A percentile compares a stretch with the other conserved stretches of the same genome.
Conservation (phyloP, 495 filamentous ascomycete species). For the Neurospora tetraspora region DNA sequence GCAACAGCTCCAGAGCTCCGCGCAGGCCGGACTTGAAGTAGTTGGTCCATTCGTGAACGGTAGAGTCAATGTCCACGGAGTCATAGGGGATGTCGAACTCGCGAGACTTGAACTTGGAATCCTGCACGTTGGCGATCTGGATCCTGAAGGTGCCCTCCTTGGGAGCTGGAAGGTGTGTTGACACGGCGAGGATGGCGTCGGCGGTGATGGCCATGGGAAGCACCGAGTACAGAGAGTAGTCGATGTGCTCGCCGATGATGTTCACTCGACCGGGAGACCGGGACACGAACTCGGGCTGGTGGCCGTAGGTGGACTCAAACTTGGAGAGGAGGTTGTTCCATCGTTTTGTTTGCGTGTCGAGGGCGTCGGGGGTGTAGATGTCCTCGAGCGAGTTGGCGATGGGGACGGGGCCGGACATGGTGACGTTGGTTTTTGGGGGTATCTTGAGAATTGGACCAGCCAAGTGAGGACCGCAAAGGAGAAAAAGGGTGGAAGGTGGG, state of each 20-base stretch:
- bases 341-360: constrained; percentile 47
- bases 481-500: neutral
- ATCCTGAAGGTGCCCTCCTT: constrained; percentile 29
- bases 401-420: constrained; percentile 51
- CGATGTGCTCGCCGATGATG: constrained; percentile 98
- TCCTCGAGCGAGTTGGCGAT: constrained; percentile 48
- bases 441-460: neutral
- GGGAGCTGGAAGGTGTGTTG: constrained; percentile 37
- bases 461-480: neutral
- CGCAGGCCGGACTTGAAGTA: constrained; percentile 91
- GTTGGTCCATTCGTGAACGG: constrained; percentile 88
- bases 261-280: constrained; percentile 92
- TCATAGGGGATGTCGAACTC: constrained; percentile 63
- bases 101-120: constrained; percentile 62
- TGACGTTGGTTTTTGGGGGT: neutral
- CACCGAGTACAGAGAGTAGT: constrained; percentile 94
- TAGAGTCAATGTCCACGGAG: constrained; percentile 70
- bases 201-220: constrained; percentile 90
- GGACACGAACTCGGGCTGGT: constrained; percentile 68
- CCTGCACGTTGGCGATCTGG: constrained; percentile 67
- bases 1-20: constrained; percentile 71
- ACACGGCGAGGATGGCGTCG: constrained; percentile 82
- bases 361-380: constrained; percentile 57
- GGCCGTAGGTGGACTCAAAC: constrained; percentile 65
- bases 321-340: constrained; percentile 62